phyloP scores from a whole-genome alignment of 805 yeast species.

The Hanseniaspora valbyensis region DNA sequence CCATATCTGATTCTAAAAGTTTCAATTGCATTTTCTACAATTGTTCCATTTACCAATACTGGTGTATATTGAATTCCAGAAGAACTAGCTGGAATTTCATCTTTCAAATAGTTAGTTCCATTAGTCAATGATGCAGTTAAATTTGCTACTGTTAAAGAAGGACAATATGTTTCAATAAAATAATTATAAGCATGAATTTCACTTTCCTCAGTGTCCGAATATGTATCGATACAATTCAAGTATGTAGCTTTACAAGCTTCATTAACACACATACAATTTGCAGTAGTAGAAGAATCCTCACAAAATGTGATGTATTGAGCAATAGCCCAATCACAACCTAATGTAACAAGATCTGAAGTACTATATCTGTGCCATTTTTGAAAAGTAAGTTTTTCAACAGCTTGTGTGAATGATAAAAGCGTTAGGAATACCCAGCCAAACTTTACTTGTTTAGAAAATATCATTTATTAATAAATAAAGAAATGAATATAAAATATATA shows the following conservation, averaged over 20 bases:
- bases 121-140: not conserved
- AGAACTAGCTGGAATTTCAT: not conserved
- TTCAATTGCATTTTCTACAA: slow-evolving; percentile 12
- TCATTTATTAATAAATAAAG: not conserved
- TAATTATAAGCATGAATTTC: not conserved
- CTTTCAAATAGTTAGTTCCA: slow-evolving; percentile 5
- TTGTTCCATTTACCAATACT: slow-evolving; percentile 7
- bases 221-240: slow-evolving; percentile 1
- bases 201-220: not conserved
- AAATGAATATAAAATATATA: too few relatives aligned
- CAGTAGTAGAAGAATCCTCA: not conserved
- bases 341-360: not conserved
- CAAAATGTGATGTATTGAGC: slow-evolving; percentile 10
- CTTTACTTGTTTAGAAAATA: not conserved
- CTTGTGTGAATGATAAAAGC: not conserved
- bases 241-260: slow-evolving; percentile 10
- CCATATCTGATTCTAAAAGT: slow-evolving; percentile 15
- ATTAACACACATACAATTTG: slow-evolving; percentile 6
- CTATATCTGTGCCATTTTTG: slow-evolving; percentile 6
- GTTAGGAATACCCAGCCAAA: not conserved
- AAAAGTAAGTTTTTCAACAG: slow-evolving; percentile 3
- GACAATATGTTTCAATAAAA: not conserved
- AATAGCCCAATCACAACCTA: slow-evolving; percentile 14
- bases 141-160: not conserved
- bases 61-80: slow-evolving; percentile 2